Evolutionary conservation across 768 basidiomycete species (phyloP), one percentile per base, ranked within the genome.

Genomic region (Psilocybe cyanescens): DNA sequence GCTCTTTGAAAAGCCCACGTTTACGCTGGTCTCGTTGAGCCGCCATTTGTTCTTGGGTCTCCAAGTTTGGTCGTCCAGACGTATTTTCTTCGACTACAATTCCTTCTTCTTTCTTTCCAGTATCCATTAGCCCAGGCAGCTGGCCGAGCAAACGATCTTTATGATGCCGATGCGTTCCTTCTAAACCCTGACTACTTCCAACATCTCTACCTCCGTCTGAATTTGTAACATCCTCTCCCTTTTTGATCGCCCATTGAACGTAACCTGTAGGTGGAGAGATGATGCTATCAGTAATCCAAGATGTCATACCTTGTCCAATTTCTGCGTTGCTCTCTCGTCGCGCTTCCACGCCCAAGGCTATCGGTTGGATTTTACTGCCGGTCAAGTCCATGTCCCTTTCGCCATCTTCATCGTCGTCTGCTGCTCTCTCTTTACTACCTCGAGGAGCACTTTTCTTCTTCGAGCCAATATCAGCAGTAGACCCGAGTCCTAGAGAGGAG

Each of bases 231-330:
- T 45, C 30, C 28, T 14, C 19, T 28, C 48, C 29, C 39, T 62
- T 58, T 16, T 41, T 31, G 11, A 39, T 64, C 53, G 60, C 60
- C 24, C 59, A 65, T 45, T 61, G 50, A 45, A 65, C 55, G 55
- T 74, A 74, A 14, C 62, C 60, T 3, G 74, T 77, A n/a, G 79
- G 79, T 3, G 76, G 71, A n/a, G 79, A 81, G 44, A 81, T 78
- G 17, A 81, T 65, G 60, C 79, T 81, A 58, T 81, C 79, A 16
- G 75, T 77, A 50, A 75, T 65, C 79, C 79, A 81, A 11, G 77
- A 64, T 24, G 72, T 65, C 45, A 56, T 56, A 50, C 65, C 14
- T 53, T 57, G 35, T 64, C 62, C 16, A 73, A 55, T 39, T 65
- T 68, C 30, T 67, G 63, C 2, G 28, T 51, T 46, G 31, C 58